Evolutionary conservation across 257 asterid species (phyloP).

Genomic region (Solanum chiquidenum): DNA sequence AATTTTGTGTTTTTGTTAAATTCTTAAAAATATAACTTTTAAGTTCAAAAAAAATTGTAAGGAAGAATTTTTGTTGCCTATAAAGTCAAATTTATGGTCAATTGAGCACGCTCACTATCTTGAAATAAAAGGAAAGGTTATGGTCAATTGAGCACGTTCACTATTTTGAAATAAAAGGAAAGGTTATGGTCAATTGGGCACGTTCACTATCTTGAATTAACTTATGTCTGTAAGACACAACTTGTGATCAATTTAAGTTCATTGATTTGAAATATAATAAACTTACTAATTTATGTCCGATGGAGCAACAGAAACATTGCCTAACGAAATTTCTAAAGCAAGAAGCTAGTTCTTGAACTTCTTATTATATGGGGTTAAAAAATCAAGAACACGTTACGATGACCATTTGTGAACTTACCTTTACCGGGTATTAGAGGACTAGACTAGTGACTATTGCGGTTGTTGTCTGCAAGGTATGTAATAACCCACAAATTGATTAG

Average conservation of each 20-base stretch:
- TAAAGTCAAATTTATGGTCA: background rate
- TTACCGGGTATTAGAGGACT: fast-evolving
- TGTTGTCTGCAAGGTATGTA: no score
- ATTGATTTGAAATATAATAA: no score
- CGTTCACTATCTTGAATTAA: no score
- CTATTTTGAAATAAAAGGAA: background rate
- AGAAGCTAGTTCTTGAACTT: no score
- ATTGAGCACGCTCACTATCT: background rate
- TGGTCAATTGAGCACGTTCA: no score
- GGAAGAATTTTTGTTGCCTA: background rate
- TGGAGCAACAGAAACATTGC: background rate
- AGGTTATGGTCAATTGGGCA: no score
- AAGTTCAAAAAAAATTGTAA: background rate
- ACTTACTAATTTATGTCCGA: background rate
- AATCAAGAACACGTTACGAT: background rate
- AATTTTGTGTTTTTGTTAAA: background rate
- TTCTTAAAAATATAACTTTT: background rate
- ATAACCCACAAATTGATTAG: no score
- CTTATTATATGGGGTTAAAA: background rate
- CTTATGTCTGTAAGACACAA: fast-evolving
- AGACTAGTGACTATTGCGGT: no score
- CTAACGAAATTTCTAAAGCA: background rate
- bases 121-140: background rate
- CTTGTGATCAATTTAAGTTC: no score
- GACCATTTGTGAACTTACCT: no score